Evolutionary conservation across 139 green algal genomes (phyloP), one percentile per base, ranked within the genome.

Genomic region (Volvox africanus): DNA sequence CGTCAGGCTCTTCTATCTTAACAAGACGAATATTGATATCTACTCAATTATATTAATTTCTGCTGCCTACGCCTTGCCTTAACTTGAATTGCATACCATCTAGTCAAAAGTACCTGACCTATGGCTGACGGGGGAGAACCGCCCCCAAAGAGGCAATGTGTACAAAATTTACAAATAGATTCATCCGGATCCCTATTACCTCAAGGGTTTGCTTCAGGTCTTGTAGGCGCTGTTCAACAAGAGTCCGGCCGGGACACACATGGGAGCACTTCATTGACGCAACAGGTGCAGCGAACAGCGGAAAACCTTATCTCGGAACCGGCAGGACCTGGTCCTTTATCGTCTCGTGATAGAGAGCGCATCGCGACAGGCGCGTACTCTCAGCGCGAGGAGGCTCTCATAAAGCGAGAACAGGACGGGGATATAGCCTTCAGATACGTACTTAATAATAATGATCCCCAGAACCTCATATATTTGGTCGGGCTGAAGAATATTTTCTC

Each of bases 401-500:
- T 92, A 50, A 92, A 93, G 82, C 93, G 92, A 28, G 96, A 98
- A 85, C 86, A 89, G 9, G 92, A 94, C 28, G 96, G 95, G 1
- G 95, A 97, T 28, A 93, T 98, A 26, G 61, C 86, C 28, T 98
- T 98, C 92, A 65, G 92, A 24, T 97, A 97, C 62, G 93, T 97
- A 1, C 20, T 90, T 2, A 97, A 98, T 77, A 93, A 98, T 77
- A 95, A 95, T 69, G 37, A 82, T 14, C 88, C 88, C 2, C 78
- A 93, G 33, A 95, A 93, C 88, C 89, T 95, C 61, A 93, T 93
- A 24, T 91, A 92, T 55, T 73, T 95, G 18, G 92, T 93, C 13
- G 91, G 93, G 0, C 92, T 99, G 61, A 99, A 99, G 89, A 98
- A 99, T 91, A 98, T 99, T 44, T 99, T 99, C 92, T 95, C 92